Evolutionary conservation across 371 early-diverging fungal species (phyloP), one percentile per base, ranked within the genome.

Genomic region (Synchytrium microbalum): DNA sequence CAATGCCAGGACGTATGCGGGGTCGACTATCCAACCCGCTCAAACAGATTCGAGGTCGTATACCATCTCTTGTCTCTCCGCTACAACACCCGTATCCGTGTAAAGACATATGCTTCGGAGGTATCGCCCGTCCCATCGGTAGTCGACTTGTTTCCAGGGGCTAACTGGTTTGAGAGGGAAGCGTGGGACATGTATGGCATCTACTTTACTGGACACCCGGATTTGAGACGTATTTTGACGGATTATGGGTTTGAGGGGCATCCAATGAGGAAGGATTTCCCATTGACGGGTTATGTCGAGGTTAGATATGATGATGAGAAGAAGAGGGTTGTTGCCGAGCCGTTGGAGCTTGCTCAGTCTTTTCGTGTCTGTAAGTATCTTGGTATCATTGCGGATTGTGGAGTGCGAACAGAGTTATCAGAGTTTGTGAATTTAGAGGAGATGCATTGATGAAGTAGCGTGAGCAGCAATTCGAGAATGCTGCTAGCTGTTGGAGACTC

Each of bases 181-280:
- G 92, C 89, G 13, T 98, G 90, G 78, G 98, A 98, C 74, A 96
- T 98, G 97, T 98, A 86, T 75, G 98, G 98, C 67, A 85, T 98
- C 66, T 92, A 92, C 78, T 98, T 96, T 72, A 81, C 86, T 1
- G 90, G 88, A 60, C 98, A 98, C 70, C 98, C 98, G 16, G 98
- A 98, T 81, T 78, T 98, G 67, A 75, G 98, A 58, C 83, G 98
- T 64, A 96, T 98, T 71, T 84, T 98, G 79, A 96, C 97, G 58
- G 98, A 98, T 77, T 98, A 96, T 72, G 98, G 98, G 56, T 98
- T 96, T 68, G 94, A 94, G 79, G 98, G 98, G 16, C 88, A 96
- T 77, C 97, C 98, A 58, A 72, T 98, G 69, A 84, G 98, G 70
- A 98, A 98, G 84, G 98, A 98, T 71, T 96, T 98, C 85, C 98